Conservation (phyloP, 139 green algal species). For the Penium margaritaceum region DNA sequence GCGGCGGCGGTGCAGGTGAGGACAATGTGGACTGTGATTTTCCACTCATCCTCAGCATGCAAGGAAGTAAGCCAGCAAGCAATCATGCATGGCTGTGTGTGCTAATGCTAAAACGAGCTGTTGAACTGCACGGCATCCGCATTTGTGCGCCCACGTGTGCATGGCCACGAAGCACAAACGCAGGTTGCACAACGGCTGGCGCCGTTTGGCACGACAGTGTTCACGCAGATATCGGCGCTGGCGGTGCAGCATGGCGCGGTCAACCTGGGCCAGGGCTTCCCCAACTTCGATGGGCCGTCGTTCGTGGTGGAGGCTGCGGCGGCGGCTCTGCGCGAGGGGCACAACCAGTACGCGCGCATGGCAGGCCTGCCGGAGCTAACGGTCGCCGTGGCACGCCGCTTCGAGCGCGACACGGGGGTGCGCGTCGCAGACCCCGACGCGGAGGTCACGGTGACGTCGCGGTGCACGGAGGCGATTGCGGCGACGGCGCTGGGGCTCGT, state of each 20-base stretch:
- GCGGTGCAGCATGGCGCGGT: slow-evolving; percentile 28
- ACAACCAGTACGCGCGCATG: slow-evolving; percentile 31
- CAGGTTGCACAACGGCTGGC: too few relatives aligned
- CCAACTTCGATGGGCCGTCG: slow-evolving; percentile 37
- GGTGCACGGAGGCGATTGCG: slow-evolving; percentile 32
- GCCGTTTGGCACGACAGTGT: slow-evolving; percentile 27
- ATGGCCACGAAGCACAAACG: too few relatives aligned
- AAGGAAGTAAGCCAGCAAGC: too few relatives aligned
- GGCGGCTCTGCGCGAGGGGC: slow-evolving; percentile 21
- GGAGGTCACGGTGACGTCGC: slow-evolving; percentile 34
- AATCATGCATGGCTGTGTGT: too few relatives aligned
- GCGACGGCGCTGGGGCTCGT: slow-evolving; percentile 28
- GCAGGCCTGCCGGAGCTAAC: slow-evolving; percentile 23
- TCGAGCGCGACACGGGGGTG: slow-evolving; percentile 13
- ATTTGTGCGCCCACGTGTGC: too few relatives aligned
- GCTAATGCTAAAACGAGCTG: too few relatives aligned
- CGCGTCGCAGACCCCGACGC: neutral
- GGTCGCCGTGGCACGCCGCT: slow-evolving; percentile 4
- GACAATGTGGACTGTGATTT: too few relatives aligned
- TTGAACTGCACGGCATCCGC: too few relatives aligned
- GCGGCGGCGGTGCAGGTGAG: too few relatives aligned
- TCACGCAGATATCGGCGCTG: slow-evolving; percentile 39
- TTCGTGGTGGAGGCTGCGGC: slow-evolving; percentile 35
- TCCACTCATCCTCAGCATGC: too few relatives aligned
- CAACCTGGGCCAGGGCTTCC: slow-evolving; percentile 45